Evolutionary conservation across 2,329 filamentous ascomycete species (phyloP), one percentile per base, ranked within the genome.

Genomic region (Ophiostoma pallidulum): DNA sequence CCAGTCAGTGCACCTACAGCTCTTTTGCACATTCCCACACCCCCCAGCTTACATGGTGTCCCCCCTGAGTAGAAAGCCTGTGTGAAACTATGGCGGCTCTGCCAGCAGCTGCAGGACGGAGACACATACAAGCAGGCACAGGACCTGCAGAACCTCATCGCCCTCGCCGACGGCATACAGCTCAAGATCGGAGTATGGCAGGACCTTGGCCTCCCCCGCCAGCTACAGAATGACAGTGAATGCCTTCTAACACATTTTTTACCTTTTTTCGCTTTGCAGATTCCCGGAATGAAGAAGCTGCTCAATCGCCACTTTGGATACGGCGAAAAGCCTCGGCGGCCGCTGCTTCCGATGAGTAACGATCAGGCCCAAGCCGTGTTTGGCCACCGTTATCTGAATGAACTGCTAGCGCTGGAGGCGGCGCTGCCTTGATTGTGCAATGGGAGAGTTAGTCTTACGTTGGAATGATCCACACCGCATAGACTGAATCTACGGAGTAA

Each of bases 261-360:
- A 10, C 13, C 4, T 3, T 13, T 16, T 36, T 37, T 44, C 19
- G 32, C 19, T 3, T n/a, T 19, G 36, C 38, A 57, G 53, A 57
- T 57, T 38, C 37, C 54, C 16, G 55, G 57, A 13, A 52, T 59
- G 55, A 57, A 59, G 47, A 54, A 41, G 41, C 24, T 57, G 13
- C 50, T 59, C 0, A 44, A 49, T 32, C 45, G 45, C 3, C 49
- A 49, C 14, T 58, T 58, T 31, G 56, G 51, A 9, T 58, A 58
- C 47, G 38, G 46, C 24, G 42, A 24, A 1, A 41, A 33, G 8
- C 56, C 57, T 0, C 50, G 57, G 12, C 50, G 51, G 8, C 57
- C 56, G 16, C 47, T 58, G 19, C 7, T 54, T 36, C 51, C 55
- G 2, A 56, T 58, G 51, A 47, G 22, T 10, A 51, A 53, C 26